These are phyloP conservation scores for Calonectria pauciramosa DNA, from an alignment of 2,329 filamentous ascomycete genomes.

Conservation along the genomic window DNA sequence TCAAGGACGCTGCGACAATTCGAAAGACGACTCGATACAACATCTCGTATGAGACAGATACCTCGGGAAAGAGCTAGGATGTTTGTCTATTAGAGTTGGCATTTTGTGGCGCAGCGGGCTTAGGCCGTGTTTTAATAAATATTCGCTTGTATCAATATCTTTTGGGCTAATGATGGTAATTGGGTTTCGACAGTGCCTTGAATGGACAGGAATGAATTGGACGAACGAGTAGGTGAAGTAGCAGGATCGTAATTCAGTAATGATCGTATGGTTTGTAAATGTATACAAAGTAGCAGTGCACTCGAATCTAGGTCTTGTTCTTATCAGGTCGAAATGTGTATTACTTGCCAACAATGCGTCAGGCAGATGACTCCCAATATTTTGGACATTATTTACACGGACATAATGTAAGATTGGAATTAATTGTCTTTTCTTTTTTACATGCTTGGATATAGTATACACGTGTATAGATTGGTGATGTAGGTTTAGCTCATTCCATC, in stretches of 20 bases:
- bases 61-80: constrained; percentile 15
- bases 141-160: neutral
- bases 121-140: neutral
- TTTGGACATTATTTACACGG: neutral
- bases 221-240: neutral
- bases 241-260: neutral
- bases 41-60: constrained; percentile 49
- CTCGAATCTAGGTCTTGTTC: neutral
- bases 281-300: neutral
- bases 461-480: constrained; percentile 10
- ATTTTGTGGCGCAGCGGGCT: neutral
- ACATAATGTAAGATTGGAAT: neutral
- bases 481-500: constrained; percentile 77
- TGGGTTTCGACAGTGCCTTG: neutral
- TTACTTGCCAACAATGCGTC: neutral
- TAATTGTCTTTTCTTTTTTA: constrained; percentile 28
- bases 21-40: constrained; percentile 54
- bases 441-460: constrained; percentile 36
- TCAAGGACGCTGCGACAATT: constrained; percentile 44
- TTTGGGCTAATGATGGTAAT: neutral
- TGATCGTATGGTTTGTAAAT: neutral
- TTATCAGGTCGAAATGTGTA: neutral
- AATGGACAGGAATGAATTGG: neutral
- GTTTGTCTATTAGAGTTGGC: no score
- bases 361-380: neutral